Evolutionary conservation across 495 filamentous ascomycete genomes (phyloP), one percentile per base, ranked within the genome.

Genomic region (Tuber borchii): DNA sequence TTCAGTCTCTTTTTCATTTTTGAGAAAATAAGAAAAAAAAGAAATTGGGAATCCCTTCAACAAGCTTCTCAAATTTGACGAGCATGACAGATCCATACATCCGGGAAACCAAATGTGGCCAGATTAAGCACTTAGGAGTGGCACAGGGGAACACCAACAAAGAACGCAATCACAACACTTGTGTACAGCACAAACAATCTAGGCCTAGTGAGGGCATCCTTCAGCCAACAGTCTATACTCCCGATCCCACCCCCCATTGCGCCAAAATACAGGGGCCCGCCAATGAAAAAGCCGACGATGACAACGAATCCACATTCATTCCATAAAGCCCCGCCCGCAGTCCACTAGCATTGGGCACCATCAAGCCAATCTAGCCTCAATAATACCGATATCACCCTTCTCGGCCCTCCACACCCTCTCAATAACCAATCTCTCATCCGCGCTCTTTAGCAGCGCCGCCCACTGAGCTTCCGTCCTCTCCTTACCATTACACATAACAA

Each of bases 371-470:
- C 56, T 34, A 34, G 4, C 56, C 56, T 65, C 56, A 65, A 65
- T 19, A 65, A 65, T 65, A 4, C 26, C 56, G 12, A 0, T 65
- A 14, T 26, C 26, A 12, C 2, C 3, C 5, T 40, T 40, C 39
- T 40, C 3, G 14, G 26, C 56, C 56, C 8, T 51, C 74, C 70
- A 75, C 40, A 75, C 19, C 44, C 31, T 75, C 37, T 75, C 70
- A 16, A 75, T 5, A 73, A 73, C 37, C 40, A 73, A 71, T 65
- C 74, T 75, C 44, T 73, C 39, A 31, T 75, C 74, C 37, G 14
- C 68, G 12, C 70, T 51, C 74, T 75, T 75, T 22, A 72, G 34
- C 44, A 72, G 72, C 31, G 44, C 70, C 1, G 37, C 61, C 74
- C 45, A 61, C 37, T 61, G 44, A 45, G 42, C 65, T 56, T 73